These are phyloP conservation scores for Gonapodya sp. DNA, from an alignment of 192 early-diverging fungal species.

Conservation along the genomic window DNA sequence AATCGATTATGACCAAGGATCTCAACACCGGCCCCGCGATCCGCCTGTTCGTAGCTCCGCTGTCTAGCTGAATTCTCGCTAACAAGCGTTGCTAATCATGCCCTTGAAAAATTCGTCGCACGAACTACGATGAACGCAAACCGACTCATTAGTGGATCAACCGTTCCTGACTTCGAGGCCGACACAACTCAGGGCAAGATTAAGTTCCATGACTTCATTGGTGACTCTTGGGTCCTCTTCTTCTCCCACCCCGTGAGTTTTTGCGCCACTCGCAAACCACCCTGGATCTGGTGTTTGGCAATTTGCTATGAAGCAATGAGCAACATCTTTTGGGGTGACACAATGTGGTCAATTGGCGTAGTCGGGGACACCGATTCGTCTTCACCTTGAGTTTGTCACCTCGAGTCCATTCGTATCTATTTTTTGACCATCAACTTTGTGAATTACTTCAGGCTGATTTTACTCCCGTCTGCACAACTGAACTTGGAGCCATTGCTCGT, in stretches of 20 bases:
- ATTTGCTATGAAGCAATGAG: no score
- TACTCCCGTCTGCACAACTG: conserved; percentile 91
- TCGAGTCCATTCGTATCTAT: no score
- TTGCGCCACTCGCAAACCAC: conserved; percentile 41
- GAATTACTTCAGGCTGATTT: conserved; percentile 11
- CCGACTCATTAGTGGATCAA: background rate
- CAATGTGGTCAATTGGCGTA: no score
- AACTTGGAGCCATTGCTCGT: conserved; percentile 85
- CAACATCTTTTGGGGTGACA: no score
- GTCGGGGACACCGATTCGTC: conserved; percentile 1
- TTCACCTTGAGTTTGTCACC: conserved; percentile 2
- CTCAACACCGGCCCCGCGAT: background rate
- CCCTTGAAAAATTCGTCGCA: no score
- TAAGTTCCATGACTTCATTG: conserved; percentile 83
- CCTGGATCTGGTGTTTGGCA: background rate
- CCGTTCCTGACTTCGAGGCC: conserved; percentile 56
- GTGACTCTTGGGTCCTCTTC: conserved; percentile 82
- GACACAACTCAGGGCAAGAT: conserved; percentile 82
- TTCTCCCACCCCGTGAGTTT: conserved; percentile 99
- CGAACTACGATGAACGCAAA: no score
- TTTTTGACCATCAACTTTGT: no score
- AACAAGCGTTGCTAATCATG: no score
- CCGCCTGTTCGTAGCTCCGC: background rate
- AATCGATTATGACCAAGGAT: background rate
- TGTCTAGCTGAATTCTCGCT: background rate